Base-by-base conservation (phyloP, 2,329 filamentous ascomycete genomes). In the Diplodia mutila region DNA sequence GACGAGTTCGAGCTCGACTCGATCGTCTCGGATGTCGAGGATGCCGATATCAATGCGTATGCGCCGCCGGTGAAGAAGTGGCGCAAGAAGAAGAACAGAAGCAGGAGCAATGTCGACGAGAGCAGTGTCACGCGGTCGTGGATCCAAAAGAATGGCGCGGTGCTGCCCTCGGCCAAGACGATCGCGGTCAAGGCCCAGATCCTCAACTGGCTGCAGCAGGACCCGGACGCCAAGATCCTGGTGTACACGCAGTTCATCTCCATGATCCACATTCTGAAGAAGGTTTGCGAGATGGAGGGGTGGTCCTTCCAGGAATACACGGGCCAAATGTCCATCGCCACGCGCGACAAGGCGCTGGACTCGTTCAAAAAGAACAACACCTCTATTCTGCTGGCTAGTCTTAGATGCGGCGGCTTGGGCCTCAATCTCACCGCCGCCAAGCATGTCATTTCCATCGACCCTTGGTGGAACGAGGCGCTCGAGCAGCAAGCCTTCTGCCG, bases 401-500 rank as follows among this genome's bases (percentile, higher is more conserved):
- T 89, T 1, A 85, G 83, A 63, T 85, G 83, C 25, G 88, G 88
- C 37, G 87, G 87, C 2, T 76, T 80, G 63, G 85, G 85, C 0
- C 80, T 90, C 25, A 89, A 90, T 71, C 77, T 90, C 12, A 88
- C 86, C 0, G 84, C 84, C 75, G 88, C 88, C 0, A 78, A 73
- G 4, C 75, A 78, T 5, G 82, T 84, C 59, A 83, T 86, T 49
- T 76, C 80, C 16, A 73, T 86, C 21, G 83, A 84, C 67, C 80
- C 80, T 0, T 84, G 81, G 82, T 92, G 87, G 87, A 91, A 92
- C 29, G 29, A 32, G 34, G 80, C 83, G 0, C 75, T 82, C 0
- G 89, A 92, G 71, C 79, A 87, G n/a, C 90, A 92, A 72, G 89
- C 86, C 0, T 87, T 86, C 72, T 85, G 82, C 1, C 85, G 91